Evolutionary conservation across 352 stramenopile genomes (phyloP), one percentile per base, ranked within the genome.

Genomic region (Phytophthora aleatoria): DNA sequence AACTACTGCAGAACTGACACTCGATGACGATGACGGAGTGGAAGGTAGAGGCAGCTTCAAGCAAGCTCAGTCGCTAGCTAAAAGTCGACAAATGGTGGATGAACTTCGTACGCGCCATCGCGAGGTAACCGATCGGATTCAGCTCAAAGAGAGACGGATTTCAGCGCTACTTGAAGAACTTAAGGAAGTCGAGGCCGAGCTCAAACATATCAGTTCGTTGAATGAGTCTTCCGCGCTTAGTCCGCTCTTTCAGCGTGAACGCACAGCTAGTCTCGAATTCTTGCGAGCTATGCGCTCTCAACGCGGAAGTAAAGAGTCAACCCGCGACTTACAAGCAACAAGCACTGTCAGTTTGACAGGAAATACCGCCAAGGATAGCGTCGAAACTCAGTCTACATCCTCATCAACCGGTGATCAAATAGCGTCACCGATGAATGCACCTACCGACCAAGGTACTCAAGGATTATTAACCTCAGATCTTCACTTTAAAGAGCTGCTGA

Each of bases 101-200:
- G 76, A 85, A 44, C 54, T 84, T 10, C 71, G 78, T 7, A 74
- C 71, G 31, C 73, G 75, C 16, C 61, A 79, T 51, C 67, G 69
- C 15, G 82, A 87, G 27, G 74, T 89, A 0, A 48, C 61, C 0
- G 79, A 89, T 10, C 70, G 82, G 5, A 82, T 88, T 54, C 52
- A 65, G 1, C 63, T 84, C 3, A 91, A 91, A 54, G 76, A 91
- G 51, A 51, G 76, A 9, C 56, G 71, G 3, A 66, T 89, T 42
- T 66, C 77, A 11, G 73, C 77, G 6, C 65, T 91, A 7, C 61
- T 91, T 0, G 67, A 72, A 2, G 82, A 91, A 55, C 63, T 91
- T 3, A 84, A 83, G 33, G 79, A 88, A 9, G 74, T 91, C 2
- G 80, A 91, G 50, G 69, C 73, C 7, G 79, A 89, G 41, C 65